Conservation (phyloP, 257 asterid species). For the Scutellaria galericulata region DNA sequence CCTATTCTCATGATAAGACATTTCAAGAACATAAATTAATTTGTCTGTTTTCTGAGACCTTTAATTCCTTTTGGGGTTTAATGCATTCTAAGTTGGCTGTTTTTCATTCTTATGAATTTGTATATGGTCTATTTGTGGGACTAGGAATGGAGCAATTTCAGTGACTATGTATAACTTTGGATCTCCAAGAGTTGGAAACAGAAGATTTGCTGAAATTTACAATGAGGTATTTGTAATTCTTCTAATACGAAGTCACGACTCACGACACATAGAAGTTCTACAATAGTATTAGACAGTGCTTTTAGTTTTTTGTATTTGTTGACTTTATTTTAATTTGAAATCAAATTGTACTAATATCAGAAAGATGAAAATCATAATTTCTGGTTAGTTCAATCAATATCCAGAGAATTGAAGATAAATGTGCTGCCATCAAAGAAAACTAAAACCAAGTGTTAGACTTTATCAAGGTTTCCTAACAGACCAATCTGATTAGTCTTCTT, state of each 20-base stretch:
- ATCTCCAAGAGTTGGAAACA: conserved; percentile 98
- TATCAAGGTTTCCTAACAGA: neutral
- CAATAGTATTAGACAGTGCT: neutral
- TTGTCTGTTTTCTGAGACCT: neutral
- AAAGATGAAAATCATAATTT: neutral
- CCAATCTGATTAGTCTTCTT: neutral
- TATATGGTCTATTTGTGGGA: conserved; percentile 25
- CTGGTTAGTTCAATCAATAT: neutral
- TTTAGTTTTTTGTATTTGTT: neutral
- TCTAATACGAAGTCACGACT: neutral
- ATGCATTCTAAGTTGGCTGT: conserved; percentile 22
- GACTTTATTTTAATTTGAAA: neutral
- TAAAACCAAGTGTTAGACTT: neutral
- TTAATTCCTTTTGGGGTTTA: neutral
- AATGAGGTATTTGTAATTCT: conserved; percentile 63
- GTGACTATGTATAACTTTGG: conserved; percentile 97
- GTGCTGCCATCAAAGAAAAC: neutral
- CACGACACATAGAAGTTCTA: neutral
- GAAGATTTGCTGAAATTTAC: conserved; percentile 86
- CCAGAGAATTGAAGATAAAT: conserved; percentile 5
- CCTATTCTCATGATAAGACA: neutral
- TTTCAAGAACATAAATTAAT: neutral
- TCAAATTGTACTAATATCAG: no score
- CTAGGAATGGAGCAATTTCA: conserved; percentile 76
- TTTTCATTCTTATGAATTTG: neutral